A percentile compares a stretch with the other conserved stretches of the same genome.
Evolutionary conservation across 2,329 filamentous ascomycete species (phyloP).

Genomic region (Alternaria conjuncta): DNA sequence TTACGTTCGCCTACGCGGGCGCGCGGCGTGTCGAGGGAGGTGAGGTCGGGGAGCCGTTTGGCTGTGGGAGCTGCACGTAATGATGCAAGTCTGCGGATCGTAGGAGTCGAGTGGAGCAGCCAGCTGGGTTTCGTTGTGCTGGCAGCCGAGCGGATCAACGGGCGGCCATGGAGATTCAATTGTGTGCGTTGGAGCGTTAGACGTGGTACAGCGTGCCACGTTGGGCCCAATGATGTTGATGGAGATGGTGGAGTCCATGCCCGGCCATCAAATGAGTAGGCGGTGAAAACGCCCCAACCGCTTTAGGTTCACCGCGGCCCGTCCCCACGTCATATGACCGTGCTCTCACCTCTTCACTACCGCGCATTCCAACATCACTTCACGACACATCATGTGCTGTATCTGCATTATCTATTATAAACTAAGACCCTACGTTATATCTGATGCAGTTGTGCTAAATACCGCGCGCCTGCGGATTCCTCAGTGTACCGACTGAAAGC

Average conservation of each 20-base stretch:
- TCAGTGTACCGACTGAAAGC: not conserved
- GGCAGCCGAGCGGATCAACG: slow-evolving; percentile 22
- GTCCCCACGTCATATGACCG: slow-evolving; percentile 20
- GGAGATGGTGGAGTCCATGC: slow-evolving; percentile 28
- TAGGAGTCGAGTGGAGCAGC: slow-evolving; percentile 13
- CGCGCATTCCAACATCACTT: not conserved
- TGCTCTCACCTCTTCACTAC: not conserved
- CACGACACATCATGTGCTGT: not conserved
- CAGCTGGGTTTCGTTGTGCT: slow-evolving; percentile 17
- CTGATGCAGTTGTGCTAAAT: not conserved
- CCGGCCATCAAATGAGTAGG: slow-evolving; percentile 34
- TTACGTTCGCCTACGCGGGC: too few relatives aligned
- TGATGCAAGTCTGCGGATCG: slow-evolving; percentile 14
- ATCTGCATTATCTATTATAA: not conserved
- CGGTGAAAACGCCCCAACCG: slow-evolving; percentile 34
- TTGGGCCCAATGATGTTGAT: slow-evolving; percentile 42
- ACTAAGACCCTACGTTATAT: not conserved
- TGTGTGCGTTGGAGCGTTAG: slow-evolving; percentile 27
- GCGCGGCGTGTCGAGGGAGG: slow-evolving; percentile 17
- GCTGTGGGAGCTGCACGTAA: slow-evolving; percentile 17
- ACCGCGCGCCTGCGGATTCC: not conserved
- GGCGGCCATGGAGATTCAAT: slow-evolving; percentile 41
- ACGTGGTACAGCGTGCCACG: slow-evolving; percentile 41
- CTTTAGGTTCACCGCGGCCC: slow-evolving; percentile 38
- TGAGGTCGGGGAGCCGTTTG: slow-evolving; percentile 14